Percentiles rank a stretch among this genome's conserved stretches.
Evolutionary conservation across 352 stramenopile species (phyloP).

Genomic region (Sclerospora graminicola): DNA sequence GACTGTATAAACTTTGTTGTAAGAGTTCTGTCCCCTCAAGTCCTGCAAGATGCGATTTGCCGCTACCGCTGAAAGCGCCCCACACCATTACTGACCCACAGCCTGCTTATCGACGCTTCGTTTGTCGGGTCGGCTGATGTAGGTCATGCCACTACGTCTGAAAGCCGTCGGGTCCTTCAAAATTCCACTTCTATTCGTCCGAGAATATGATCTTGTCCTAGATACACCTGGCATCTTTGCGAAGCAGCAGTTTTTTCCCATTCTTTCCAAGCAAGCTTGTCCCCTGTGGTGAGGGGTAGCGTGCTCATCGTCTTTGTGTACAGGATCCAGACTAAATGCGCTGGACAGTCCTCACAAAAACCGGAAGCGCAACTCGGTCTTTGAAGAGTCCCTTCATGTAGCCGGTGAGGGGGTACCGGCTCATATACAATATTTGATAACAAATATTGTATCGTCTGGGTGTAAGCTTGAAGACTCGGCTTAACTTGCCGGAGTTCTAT

Average conservation of each 20-base stretch:
- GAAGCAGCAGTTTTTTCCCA: conserved; percentile 5
- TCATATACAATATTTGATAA: too few relatives aligned
- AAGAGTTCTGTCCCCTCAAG: conserved; percentile 13
- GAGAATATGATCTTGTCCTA: conserved; percentile 34
- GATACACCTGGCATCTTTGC: neutral
- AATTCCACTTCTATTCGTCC: too few relatives aligned
- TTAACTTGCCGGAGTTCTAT: too few relatives aligned
- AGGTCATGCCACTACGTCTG: conserved; percentile 23
- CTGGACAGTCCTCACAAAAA: neutral
- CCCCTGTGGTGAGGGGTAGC: neutral
- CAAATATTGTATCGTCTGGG: too few relatives aligned
- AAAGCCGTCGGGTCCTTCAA: conserved; percentile 27
- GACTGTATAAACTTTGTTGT: conserved; percentile 16
- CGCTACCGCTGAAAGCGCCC: conserved; percentile 7
- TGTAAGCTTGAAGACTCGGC: too few relatives aligned
- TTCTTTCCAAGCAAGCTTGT: neutral
- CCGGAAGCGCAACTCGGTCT: too few relatives aligned
- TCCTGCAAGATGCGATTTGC: conserved; percentile 5
- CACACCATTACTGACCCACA: too few relatives aligned
- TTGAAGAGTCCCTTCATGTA: too few relatives aligned
- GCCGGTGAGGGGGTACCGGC: too few relatives aligned
- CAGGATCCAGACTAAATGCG: neutral
- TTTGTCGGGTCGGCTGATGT: neutral
- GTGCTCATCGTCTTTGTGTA: neutral
- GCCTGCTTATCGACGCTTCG: conserved; percentile 5